Base-by-base conservation (phyloP, 306 rosid genomes). In the Trifolium fragiferum region DNA sequence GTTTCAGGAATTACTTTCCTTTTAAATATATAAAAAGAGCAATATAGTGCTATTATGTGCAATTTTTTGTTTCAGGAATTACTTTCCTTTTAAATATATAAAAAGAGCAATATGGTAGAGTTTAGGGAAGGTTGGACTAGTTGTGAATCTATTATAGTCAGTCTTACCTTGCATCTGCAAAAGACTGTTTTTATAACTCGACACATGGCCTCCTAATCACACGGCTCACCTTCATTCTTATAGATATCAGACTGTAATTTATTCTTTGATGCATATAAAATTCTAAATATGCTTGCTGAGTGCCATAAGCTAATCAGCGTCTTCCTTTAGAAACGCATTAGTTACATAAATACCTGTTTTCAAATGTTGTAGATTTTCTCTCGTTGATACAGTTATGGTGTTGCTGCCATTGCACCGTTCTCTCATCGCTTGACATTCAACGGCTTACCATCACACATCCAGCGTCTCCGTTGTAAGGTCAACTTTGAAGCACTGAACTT, bases 341-440 rank as follows among this genome's bases (percentile, higher is more conserved):
- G 66, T 79, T 79, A 71, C 73, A 51, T 59, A 43, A 33, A 68
- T 67, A 68, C 68, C 81, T 80, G 72, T 81, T 77, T 74, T 84
- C 82, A 80, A 68, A 47, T 70, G 76, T 43, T 84, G 76, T 84
- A 64, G 74, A 81, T 66, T 67, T 72, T 86, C 68, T 86, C 68
- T 80, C 63, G 68, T 72, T 83, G 82, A 74, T 84, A 71, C 91
- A 94, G 99, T 83, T 88, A 92, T 68, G 97, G 96, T 30, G 85
- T 94, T 75, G 96, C 97, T 83, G 99, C 97, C 13, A 82, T 94
- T 64, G 78, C 99, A 23, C 99, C 99, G 19, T 94, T 94, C 83
- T 94, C 99, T 69, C 99, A 94, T 71, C 99, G 99, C 71, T 83
- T 94, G 82, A 84, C 99, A 73, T 94, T 94, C 84, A 90, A 90